Evolutionary conservation across 495 filamentous ascomycete species (phyloP), one percentile per base, ranked within the genome.

Genomic region (Peziza echinospora): DNA sequence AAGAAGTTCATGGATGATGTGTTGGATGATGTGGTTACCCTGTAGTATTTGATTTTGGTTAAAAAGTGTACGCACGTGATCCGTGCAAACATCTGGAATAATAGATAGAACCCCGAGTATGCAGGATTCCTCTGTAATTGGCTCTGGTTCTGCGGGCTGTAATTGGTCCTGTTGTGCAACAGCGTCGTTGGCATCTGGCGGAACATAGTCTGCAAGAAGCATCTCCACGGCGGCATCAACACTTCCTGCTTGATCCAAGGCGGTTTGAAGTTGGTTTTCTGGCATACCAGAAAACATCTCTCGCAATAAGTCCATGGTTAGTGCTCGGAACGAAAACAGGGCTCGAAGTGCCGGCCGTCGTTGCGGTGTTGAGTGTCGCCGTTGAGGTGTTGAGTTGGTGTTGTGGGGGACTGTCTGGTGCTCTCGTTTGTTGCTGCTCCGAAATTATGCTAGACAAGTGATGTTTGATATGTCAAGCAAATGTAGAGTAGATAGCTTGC

Each of bases 51-150:
- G 16, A 59, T 49, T 26, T 26, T 55, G 53, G 9, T 56, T 44
- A 47, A 65, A 68, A 11, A 71, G 54, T 34, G 55, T 55, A 22
- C 55, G 48, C 3, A 72, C 60, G 49, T 68, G 56, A 24, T 66
- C 54, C 16, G 59, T 59, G 45, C 62, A 65, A 37, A 71, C 67
- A 41, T 66, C 69, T 4, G 71, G 71, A 46, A 72, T 73, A 19
- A 73, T 53, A 21, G 64, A 59, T 6, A 67, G 19, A 19, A 72
- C 54, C 19, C 62, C 54, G 3, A 45, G 44, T 19, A 70, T 49
- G 41, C 63, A 65, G 23, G 52, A 55, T 19, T 43, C 16, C 21
- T 5, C 5, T 21, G n/a, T 23, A 19, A 2, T 10, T 5, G 16
- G 41, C 22, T 19, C 41, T 10, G n/a, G n/a, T 43, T 19, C 21